Conservation (phyloP, 208 protist genomes). For the Trypanosoma cruzi region DNA sequence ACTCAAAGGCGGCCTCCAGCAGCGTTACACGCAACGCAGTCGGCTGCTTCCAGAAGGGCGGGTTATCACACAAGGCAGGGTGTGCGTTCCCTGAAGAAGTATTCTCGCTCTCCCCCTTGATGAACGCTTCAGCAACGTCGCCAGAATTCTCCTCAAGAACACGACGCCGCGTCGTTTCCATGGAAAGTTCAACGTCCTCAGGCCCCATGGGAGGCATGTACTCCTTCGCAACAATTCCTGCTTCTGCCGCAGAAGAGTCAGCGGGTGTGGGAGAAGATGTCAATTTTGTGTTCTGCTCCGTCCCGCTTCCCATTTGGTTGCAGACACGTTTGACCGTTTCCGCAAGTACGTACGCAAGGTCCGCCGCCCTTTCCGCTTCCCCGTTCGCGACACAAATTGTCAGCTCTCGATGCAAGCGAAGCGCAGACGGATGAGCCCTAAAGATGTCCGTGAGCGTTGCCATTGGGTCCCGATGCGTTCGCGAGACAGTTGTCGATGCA, state of each 20-base stretch:
- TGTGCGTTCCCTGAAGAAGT: not conserved
- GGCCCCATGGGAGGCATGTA: not conserved
- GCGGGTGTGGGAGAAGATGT: not conserved
- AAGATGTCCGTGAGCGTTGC: constrained; percentile 71
- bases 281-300: not conserved
- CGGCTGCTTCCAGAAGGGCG: constrained; percentile 61
- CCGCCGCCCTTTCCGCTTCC: constrained; percentile 56
- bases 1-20: constrained; percentile 82
- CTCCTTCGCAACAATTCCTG: not conserved
- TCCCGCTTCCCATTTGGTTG: not conserved
- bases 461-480: constrained; percentile 50
- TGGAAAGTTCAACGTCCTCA: constrained; percentile 20
- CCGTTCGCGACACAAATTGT: constrained; percentile 66
- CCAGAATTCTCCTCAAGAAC: constrained; percentile 10
- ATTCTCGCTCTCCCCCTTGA: constrained; percentile 6
- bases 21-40: constrained; percentile 68
- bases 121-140: constrained; percentile 35
- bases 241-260: not conserved
- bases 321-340: constrained; percentile 39
- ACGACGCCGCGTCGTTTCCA: constrained; percentile 6
- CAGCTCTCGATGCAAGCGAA: constrained; percentile 75
- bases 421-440: constrained; percentile 52
- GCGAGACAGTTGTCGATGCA: not conserved
- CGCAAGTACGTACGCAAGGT: constrained; percentile 70
- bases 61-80: not conserved